Percentiles rank a stretch among this genome's conserved stretches.
phyloP scores from a whole-genome alignment of 2,329 filamentous ascomycete genomes.

The Amesomyces nigricolor region DNA sequence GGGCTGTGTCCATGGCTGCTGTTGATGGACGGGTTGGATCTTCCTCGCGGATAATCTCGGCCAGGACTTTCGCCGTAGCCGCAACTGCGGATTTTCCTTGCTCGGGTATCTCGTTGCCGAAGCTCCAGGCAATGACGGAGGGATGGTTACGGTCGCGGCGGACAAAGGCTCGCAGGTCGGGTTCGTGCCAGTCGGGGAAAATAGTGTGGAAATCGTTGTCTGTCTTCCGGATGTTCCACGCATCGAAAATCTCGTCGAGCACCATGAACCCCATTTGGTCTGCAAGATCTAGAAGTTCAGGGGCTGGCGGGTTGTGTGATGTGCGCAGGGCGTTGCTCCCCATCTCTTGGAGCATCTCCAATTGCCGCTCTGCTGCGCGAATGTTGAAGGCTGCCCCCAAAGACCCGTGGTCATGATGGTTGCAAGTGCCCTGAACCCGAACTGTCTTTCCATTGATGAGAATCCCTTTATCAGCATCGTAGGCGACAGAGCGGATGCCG shows the following conservation, averaged over 20 bases:
- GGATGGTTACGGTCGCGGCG: constrained; percentile 51
- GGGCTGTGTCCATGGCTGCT: constrained; percentile 42
- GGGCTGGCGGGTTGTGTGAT: constrained; percentile 49
- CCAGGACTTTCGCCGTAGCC: constrained; percentile 32
- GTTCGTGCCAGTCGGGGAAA: constrained; percentile 49
- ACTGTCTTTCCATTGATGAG: constrained; percentile 42
- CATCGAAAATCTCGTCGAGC: constrained; percentile 50
- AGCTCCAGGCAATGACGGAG: constrained; percentile 47
- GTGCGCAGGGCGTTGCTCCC: constrained; percentile 46
- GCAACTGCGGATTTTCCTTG: constrained; percentile 35
- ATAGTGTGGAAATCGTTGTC: constrained; percentile 46
- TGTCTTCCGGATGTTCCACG: constrained; percentile 43
- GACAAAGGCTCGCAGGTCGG: constrained; percentile 46
- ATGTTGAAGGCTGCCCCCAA: constrained; percentile 47
- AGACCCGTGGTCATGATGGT: constrained; percentile 48
- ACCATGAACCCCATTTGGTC: constrained; percentile 47
- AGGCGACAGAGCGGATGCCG: constrained; percentile 38
- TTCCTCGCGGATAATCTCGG: constrained; percentile 40
- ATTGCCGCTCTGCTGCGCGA: constrained; percentile 43
- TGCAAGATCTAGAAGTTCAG: constrained; percentile 45
- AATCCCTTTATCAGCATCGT: constrained; percentile 23
- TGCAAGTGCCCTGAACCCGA: constrained; percentile 42
- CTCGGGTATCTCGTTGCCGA: constrained; percentile 50
- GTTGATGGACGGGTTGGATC: constrained; percentile 43
- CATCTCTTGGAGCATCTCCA: constrained; percentile 45